Evolutionary conservation across 805 yeast species (phyloP).

Genomic region (Candida gorgasii): DNA sequence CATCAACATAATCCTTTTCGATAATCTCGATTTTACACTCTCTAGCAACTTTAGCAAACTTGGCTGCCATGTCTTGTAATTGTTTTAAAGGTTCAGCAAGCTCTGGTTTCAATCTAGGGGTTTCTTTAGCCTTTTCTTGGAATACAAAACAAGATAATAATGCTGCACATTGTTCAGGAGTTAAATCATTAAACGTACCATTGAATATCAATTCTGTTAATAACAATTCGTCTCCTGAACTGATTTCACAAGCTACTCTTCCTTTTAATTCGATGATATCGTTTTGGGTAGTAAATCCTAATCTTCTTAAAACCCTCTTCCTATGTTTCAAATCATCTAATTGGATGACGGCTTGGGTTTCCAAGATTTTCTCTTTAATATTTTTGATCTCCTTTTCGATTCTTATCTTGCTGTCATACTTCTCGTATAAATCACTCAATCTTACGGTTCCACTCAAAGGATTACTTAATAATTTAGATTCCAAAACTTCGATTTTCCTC

Average conservation of each 20-base stretch:
- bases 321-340: constrained; percentile 91
- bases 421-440: constrained; percentile 60
- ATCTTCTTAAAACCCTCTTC: constrained; percentile 86
- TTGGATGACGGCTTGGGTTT: constrained; percentile 90
- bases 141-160: constrained; percentile 92
- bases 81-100: constrained; percentile 88
- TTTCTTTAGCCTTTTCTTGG: constrained; percentile 91
- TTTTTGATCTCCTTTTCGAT: constrained; percentile 59
- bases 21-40: constrained; percentile 89
- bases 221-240: constrained; percentile 83
- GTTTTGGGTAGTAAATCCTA: constrained; percentile 82
- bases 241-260: constrained; percentile 94
- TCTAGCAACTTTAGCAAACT: constrained; percentile 83
- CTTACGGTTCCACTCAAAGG: constrained; percentile 65
- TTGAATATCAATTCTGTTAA: constrained; percentile 92
- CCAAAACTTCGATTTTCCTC: constrained; percentile 80
- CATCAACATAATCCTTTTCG: constrained; percentile 90
- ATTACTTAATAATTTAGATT: constrained; percentile 68
- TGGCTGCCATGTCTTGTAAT: constrained; percentile 86
- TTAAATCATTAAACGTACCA: constrained; percentile 88
- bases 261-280: constrained; percentile 97
- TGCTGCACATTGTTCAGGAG: constrained; percentile 90
- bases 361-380: constrained; percentile 64
- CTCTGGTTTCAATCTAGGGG: constrained; percentile 83
- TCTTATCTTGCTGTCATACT: constrained; percentile 65